Conservation (phyloP, 164 flowering plant genomes). For the Macadamia tetraphylla region DNA sequence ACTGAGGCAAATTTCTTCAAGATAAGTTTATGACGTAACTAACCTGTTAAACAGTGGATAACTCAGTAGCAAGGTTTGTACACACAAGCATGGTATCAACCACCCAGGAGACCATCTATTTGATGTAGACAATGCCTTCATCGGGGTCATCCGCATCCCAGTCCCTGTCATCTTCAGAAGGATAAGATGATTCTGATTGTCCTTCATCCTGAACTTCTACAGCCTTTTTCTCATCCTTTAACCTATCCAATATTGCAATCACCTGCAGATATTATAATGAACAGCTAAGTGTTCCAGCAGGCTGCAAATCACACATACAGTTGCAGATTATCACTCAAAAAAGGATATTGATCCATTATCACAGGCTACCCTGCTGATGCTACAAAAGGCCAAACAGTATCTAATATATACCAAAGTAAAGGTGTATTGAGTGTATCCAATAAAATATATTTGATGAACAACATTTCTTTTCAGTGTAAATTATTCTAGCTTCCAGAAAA, state of each 20-base stretch:
- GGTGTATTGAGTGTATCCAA: not conserved
- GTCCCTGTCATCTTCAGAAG: constrained; percentile 42
- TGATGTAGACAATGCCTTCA: constrained; percentile 72
- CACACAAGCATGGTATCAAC: not conserved
- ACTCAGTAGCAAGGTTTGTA: not conserved
- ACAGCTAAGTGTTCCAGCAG: not conserved
- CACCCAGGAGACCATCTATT: constrained; percentile 28
- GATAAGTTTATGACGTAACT: not conserved
- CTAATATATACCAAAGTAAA: not conserved
- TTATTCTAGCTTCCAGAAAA: not conserved
- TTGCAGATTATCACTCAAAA: too few relatives aligned
- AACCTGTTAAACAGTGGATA: not conserved
- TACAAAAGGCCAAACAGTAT: not conserved
- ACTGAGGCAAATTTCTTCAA: too few relatives aligned
- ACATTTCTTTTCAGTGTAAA: too few relatives aligned
- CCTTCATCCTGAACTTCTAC: constrained; percentile 19
- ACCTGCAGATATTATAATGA: constrained; percentile 43
- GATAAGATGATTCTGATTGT: constrained; percentile 27
- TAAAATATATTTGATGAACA: too few relatives aligned
- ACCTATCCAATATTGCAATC: constrained; percentile 74
- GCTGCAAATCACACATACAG: not conserved
- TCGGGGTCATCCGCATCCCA: constrained; percentile 68
- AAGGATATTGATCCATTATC: not conserved
- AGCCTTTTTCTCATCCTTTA: constrained; percentile 53
- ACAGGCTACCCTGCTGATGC: not conserved